A percentile compares a stretch with the other conserved stretches of the same genome.
Conservation (phyloP, 2,329 filamentous ascomycete species). For the Atkinsonella texensis region DNA sequence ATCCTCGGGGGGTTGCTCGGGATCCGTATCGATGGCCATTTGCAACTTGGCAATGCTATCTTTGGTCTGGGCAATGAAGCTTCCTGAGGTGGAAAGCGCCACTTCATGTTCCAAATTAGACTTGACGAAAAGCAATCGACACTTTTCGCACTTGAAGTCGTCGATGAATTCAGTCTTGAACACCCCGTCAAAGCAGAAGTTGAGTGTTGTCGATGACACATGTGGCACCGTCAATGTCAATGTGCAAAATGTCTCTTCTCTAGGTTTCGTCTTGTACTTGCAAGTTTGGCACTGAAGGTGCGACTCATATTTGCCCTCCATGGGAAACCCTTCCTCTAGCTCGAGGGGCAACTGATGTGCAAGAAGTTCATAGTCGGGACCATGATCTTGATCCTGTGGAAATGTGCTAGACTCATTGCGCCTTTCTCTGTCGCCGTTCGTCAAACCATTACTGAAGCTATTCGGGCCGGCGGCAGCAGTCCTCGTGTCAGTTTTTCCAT, state of each 20-base stretch:
- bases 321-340: constrained; percentile 66
- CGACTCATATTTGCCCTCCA: constrained; percentile 88
- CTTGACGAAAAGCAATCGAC: constrained; percentile 71
- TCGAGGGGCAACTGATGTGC: constrained; percentile 20
- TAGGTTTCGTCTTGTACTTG: constrained; percentile 76
- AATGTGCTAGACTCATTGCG: neutral
- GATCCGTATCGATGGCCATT: constrained; percentile 62
- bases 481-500: constrained; percentile 9
- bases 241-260: constrained; percentile 77
- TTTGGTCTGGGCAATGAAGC: constrained; percentile 38
- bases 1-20: constrained; percentile 62
- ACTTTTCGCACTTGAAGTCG: constrained; percentile 92
- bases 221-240: constrained; percentile 87
- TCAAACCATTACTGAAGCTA: neutral
- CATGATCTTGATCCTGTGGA: neutral
- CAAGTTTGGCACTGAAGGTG: constrained; percentile 89
- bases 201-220: constrained; percentile 66
- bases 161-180: constrained; percentile 95
- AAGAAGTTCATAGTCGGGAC: neutral
- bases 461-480: neutral
- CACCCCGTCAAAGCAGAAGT: constrained; percentile 82
- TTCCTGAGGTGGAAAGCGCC: constrained; percentile 38
- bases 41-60: constrained; percentile 54
- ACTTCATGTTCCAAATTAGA: constrained; percentile 50
- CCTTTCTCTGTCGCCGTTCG: neutral